Evolutionary conservation across 208 protist genomes (phyloP).

Genomic region (Leishmania aethiopica): DNA sequence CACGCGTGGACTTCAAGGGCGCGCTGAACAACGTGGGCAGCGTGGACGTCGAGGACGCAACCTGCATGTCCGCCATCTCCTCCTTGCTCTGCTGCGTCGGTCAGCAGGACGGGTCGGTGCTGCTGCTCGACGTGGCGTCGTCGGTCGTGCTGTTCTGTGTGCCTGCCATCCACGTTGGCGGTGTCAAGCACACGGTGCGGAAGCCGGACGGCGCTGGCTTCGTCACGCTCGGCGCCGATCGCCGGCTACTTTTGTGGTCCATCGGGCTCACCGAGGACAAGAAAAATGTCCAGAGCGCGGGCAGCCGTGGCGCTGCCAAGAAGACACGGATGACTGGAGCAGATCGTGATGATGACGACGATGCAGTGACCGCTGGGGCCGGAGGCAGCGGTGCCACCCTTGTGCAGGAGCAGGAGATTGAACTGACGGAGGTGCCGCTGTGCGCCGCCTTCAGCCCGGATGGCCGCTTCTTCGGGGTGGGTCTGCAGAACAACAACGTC

Average conservation of each 20-base stretch:
- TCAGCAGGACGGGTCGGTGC: conserved; percentile 66
- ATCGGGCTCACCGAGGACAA: conserved; percentile 57
- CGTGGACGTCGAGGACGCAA: conserved; percentile 56
- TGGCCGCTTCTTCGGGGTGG: conserved; percentile 90
- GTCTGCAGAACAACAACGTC: conserved; percentile 97
- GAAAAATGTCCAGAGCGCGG: neutral
- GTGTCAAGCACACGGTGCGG: conserved; percentile 62
- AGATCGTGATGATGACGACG: conserved; percentile 1
- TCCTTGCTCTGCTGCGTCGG: conserved; percentile 77
- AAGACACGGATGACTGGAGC: conserved; percentile 7
- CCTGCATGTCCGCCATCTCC: conserved; percentile 67
- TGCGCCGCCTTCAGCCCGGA: conserved; percentile 84
- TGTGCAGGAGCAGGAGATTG: conserved; percentile 80
- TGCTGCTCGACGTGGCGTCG: conserved; percentile 70
- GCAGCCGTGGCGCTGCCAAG: neutral
- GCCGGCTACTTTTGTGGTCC: conserved; percentile 84
- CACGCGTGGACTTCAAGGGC: conserved; percentile 53
- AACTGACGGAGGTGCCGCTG: conserved; percentile 95
- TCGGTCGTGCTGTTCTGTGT: conserved; percentile 84
- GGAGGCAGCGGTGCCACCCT: conserved; percentile 39
- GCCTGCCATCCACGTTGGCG: conserved; percentile 84
- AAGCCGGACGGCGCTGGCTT: conserved; percentile 71
- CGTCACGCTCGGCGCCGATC: conserved; percentile 77
- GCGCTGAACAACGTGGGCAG: conserved; percentile 54
- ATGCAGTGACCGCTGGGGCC: neutral